These are phyloP conservation scores for Syzygium aromaticum DNA, from an alignment of 345 rosid species.

Conservation along the genomic window DNA sequence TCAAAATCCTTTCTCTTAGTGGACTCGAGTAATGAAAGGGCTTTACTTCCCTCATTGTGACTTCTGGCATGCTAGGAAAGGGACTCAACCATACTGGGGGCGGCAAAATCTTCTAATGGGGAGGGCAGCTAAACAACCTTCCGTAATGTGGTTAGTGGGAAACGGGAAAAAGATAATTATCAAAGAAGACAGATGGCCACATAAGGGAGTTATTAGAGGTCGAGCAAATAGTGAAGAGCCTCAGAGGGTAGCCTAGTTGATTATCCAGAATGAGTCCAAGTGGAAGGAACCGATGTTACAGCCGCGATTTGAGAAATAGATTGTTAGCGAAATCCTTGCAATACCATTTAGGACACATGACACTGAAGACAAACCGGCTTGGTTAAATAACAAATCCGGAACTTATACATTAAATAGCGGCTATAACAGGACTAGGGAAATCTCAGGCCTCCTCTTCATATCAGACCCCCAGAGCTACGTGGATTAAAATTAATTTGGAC, in stretches of 20 bases:
- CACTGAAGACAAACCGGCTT: neutral
- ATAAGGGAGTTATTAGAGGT: neutral
- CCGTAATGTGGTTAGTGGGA: neutral
- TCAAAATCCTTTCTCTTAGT: neutral
- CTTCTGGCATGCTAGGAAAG: neutral
- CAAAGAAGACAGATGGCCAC: neutral
- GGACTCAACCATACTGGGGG: neutral
- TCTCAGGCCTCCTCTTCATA: neutral
- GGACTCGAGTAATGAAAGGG: neutral
- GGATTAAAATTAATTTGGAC: neutral
- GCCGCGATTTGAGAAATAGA: neutral
- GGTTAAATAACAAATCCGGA: neutral
- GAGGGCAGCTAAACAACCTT: neutral
- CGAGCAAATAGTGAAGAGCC: neutral
- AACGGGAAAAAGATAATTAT: neutral
- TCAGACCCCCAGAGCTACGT: neutral
- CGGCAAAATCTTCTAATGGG: neutral
- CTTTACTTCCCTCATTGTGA: neutral
- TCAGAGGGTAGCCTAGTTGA: neutral
- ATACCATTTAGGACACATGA: neutral
- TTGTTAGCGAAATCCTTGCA: too few species aligned
- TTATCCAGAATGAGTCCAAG: neutral
- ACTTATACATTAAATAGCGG: neutral
- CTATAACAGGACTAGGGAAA: neutral
- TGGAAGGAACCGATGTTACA: neutral